phyloP scores from a whole-genome alignment of 1,139 yeast species.

The Sugiyamaella japonica region DNA sequence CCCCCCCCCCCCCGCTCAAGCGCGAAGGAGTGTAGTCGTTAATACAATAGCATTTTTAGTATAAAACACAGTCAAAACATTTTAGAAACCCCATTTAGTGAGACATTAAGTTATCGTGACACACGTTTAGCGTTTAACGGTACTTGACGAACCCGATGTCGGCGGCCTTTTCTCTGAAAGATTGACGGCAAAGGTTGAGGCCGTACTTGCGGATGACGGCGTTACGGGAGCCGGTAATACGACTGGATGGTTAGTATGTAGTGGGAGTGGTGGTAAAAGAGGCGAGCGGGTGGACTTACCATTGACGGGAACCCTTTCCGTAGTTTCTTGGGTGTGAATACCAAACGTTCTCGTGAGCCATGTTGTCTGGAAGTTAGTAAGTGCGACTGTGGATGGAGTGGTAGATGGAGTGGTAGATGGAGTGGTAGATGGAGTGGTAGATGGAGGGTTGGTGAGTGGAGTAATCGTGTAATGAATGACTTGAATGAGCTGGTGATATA shows the following conservation, averaged over 20 bases:
- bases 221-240: slow-evolving; percentile 98
- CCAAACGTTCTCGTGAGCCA: slow-evolving; percentile 99
- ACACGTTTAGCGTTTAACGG: slow-evolving; percentile 69
- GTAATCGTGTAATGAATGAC: too few species aligned
- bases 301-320: slow-evolving; percentile 99
- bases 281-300: slow-evolving; percentile 41
- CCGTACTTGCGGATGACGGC: slow-evolving; percentile 99
- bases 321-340: slow-evolving; percentile 99
- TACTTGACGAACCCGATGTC: slow-evolving; percentile 99
- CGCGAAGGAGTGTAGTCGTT: not conserved
- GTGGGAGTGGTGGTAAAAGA: too few species aligned
- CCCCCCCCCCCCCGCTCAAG: not conserved
- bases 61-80: slow-evolving; percentile 10
- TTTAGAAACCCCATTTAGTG: slow-evolving; percentile 6
- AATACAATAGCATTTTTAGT: slow-evolving; percentile 14
- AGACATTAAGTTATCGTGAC: too few species aligned
- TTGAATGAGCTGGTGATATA: too few species aligned
- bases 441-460: not conserved
- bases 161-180: slow-evolving; percentile 99
- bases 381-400: not conserved
- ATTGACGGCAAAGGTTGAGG: slow-evolving; percentile 99
- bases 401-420: not conserved
- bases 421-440: not conserved
- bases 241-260: slow-evolving; percentile 43
- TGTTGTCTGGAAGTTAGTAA: slow-evolving; percentile 44